Evolutionary conservation across 306 rosid genomes (phyloP), one percentile per base, ranked within the genome.

Genomic region (Hippophae tibetana): DNA sequence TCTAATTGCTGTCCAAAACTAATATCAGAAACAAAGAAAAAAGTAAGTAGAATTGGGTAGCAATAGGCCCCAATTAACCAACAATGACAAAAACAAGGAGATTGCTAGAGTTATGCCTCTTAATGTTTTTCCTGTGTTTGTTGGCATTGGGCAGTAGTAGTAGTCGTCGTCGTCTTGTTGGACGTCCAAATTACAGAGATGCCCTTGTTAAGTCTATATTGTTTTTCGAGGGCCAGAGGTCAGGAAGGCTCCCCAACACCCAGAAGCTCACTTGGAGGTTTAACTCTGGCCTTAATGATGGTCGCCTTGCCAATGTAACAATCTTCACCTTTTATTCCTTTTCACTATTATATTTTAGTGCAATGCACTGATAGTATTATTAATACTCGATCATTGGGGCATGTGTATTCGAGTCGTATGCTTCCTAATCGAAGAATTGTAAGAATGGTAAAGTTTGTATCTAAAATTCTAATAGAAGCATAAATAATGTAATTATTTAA

Each of bases 201-300:
- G 98, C 98, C 13, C 68, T 92, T 66, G 80, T 86, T 0, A 92
- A 92, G 62, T 83, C 98, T 4, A 45, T 92, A 1, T 56, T 92
- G 76, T 92, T 92, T 69, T 92, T 92, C 18, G 84, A 92, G 71
- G 98, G 96, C 0, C 98, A 92, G 55, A 84, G 98, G 57, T 92
- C 98, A 1, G 98, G 98, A 47, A 79, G 71, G 45, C 69, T 92
- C 55, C 89, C 95, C 8, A 10, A 61, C 0, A 12, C 71, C 62
- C 96, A 83, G 5, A 78, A 74, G 59, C 25, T 92, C 70, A 64
- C 43, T 38, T 92, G 96, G 98, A 75, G 98, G 72, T 81, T 82
- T 18, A 62, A 54, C 65, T 92, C 96, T 13, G 98, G 78, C 12
- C 82, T 92, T 9, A 79, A 46, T 0, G 96, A 92, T 63, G 98